Evolutionary conservation across 2,329 filamentous ascomycete species (phyloP).

Genomic region (Pseudogymnoascus sp.): DNA sequence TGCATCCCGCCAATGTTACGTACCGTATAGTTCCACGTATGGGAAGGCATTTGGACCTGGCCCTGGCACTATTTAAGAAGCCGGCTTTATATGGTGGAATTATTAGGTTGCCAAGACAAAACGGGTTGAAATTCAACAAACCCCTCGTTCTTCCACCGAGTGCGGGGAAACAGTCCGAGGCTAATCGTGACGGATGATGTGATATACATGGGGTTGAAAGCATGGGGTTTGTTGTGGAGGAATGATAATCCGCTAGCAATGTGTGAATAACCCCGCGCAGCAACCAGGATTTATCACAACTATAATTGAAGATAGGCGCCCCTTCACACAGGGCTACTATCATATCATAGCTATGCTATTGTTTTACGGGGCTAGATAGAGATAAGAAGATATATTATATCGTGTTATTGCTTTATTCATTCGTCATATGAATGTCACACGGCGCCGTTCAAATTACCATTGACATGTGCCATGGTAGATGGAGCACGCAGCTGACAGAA

Average conservation of each 20-base stretch:
- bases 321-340: not conserved
- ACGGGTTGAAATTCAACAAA: not conserved
- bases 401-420: not conserved
- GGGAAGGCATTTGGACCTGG: not conserved
- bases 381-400: not conserved
- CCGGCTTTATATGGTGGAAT: slow-evolving; percentile 4
- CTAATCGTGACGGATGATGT: not conserved
- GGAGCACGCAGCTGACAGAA: not conserved
- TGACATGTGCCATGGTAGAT: not conserved
- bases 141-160: not conserved
- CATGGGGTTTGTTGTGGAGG: not conserved
- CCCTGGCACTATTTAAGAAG: not conserved
- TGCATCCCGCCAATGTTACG: not conserved
- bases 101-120: not conserved
- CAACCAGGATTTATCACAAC: not conserved
- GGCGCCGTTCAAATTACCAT: not conserved
- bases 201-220: not conserved
- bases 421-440: not conserved
- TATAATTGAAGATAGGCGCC: not conserved
- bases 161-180: not conserved
- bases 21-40: not conserved
- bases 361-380: not conserved
- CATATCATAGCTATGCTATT: not conserved
- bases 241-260: not conserved
- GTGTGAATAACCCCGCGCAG: not conserved